A percentile compares a stretch with the other conserved stretches of the same genome.
Evolutionary conservation across 257 asterid genomes (phyloP).

Genomic region (Lycium ferocissimum): DNA sequence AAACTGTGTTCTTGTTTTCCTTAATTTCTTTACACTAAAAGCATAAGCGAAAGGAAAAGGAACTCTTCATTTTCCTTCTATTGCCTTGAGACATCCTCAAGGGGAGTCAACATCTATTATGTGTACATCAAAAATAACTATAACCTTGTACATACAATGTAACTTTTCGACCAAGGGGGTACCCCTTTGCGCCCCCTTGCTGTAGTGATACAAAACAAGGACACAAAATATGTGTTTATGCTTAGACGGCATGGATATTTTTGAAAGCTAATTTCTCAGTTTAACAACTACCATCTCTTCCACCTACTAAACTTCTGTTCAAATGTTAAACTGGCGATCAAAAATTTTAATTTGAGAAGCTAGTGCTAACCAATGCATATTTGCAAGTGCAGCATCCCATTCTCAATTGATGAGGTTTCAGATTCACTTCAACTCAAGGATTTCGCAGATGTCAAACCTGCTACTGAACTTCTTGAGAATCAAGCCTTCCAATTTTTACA

Average conservation of each 20-base stretch:
- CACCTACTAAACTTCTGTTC: too few relatives aligned
- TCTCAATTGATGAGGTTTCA: slow-evolving; percentile 87
- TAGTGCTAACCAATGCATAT: slow-evolving; percentile 12
- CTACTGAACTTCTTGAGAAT: slow-evolving; percentile 69
- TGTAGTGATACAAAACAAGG: background rate
- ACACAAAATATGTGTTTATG: background rate
- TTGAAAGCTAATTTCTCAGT: too few relatives aligned
- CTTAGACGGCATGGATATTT: too few relatives aligned
- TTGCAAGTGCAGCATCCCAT: slow-evolving; percentile 79
- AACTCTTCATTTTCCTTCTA: too few relatives aligned
- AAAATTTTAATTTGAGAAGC: background rate
- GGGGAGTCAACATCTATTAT: too few relatives aligned
- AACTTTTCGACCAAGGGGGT: too few relatives aligned
- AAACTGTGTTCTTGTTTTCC: background rate
- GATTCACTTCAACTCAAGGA: slow-evolving; percentile 74
- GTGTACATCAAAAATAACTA: too few relatives aligned
- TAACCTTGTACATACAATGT: too few relatives aligned
- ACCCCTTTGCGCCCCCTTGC: too few relatives aligned
- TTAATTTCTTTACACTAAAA: background rate
- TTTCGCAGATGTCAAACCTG: slow-evolving; percentile 87
- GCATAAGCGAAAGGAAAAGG: background rate
- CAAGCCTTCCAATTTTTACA: slow-evolving; percentile 86
- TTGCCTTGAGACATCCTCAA: too few relatives aligned
- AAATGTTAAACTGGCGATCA: background rate
- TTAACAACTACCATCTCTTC: too few relatives aligned